These are phyloP conservation scores for Solanum okadae DNA, from an alignment of 257 asterid genomes.

Conservation along the genomic window DNA sequence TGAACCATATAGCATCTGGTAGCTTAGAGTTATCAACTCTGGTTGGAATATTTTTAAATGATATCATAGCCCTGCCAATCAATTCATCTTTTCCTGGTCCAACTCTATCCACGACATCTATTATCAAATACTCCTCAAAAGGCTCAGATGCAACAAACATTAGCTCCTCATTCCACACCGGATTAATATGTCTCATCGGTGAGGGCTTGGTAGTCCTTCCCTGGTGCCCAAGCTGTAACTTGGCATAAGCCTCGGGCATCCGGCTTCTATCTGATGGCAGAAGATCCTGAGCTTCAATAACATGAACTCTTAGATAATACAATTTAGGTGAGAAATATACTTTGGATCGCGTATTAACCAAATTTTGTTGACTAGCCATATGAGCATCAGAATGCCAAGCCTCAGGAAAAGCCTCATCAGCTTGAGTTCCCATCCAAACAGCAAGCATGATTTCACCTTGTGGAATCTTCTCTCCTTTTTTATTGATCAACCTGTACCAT, in stretches of 20 bases:
- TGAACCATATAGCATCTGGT: conserved; percentile 61
- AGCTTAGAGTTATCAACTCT: conserved; percentile 42
- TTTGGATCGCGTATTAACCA: conserved; percentile 57
- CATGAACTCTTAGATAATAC: conserved; percentile 66
- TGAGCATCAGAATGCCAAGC: conserved; percentile 96
- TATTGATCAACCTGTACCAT: conserved; percentile 58
- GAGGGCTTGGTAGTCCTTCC: conserved; percentile 54
- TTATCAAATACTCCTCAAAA: conserved; percentile 48
- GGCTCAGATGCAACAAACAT: conserved; percentile 84
- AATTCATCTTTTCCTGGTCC: conserved; percentile 57
- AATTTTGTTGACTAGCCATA: conserved; percentile 39
- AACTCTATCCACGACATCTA: conserved; percentile 55
- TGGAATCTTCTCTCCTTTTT: conserved; percentile 40
- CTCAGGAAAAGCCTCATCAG: conserved; percentile 82
- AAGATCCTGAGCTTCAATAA: conserved; percentile 76
- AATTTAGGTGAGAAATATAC: conserved; percentile 71
- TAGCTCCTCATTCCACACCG: conserved; percentile 87
- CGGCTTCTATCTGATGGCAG: conserved; percentile 47
- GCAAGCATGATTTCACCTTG: conserved; percentile 85
- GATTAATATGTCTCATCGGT: conserved; percentile 31
- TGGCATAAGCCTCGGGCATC: conserved; percentile 42
- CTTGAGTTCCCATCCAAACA: conserved; percentile 94
- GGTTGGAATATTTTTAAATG: conserved; percentile 37
- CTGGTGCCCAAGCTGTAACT: conserved; percentile 58
- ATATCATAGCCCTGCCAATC: conserved; percentile 51